Conservation (phyloP, 768 basidiomycete species). For the Tylopilus balloui region DNA sequence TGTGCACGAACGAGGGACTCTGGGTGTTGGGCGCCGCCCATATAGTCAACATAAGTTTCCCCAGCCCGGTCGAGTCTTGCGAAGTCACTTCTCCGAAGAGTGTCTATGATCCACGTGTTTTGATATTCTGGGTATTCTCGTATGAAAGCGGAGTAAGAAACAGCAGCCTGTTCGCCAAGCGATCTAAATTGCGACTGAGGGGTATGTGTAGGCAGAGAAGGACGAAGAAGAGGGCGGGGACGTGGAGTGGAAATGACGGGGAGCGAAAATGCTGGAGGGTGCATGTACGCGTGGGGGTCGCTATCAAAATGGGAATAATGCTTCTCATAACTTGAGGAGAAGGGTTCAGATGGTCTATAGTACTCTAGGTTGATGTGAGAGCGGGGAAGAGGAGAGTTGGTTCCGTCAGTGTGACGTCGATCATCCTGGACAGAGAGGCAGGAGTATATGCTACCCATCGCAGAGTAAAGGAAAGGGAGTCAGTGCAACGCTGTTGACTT, state of each 20-base stretch:
- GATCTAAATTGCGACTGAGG: conserved; percentile 20
- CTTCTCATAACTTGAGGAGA: too few species aligned
- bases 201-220: conserved; percentile 23
- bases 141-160: conserved; percentile 50
- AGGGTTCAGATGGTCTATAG: too few species aligned
- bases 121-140: conserved; percentile 50
- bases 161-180: conserved; percentile 34
- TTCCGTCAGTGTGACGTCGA: too few species aligned
- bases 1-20: conserved; percentile 71
- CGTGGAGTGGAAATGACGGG: neutral
- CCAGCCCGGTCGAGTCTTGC: conserved; percentile 52
- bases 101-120: conserved; percentile 66
- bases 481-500: too few species aligned
- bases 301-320: too few species aligned
- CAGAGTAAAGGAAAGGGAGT: neutral
- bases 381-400: too few species aligned
- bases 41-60: conserved; percentile 82
- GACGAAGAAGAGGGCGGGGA: neutral
- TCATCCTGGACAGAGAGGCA: conserved; percentile 11
- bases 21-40: conserved; percentile 80
- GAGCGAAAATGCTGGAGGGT: neutral
- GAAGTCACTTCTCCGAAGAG: conserved; percentile 61
- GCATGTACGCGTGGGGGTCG: neutral
- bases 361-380: too few species aligned
- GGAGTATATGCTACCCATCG: conserved; percentile 33